Evolutionary conservation across 2,329 filamentous ascomycete genomes (phyloP), one percentile per base, ranked within the genome.

Genomic region (Aaosphaeria arxii): DNA sequence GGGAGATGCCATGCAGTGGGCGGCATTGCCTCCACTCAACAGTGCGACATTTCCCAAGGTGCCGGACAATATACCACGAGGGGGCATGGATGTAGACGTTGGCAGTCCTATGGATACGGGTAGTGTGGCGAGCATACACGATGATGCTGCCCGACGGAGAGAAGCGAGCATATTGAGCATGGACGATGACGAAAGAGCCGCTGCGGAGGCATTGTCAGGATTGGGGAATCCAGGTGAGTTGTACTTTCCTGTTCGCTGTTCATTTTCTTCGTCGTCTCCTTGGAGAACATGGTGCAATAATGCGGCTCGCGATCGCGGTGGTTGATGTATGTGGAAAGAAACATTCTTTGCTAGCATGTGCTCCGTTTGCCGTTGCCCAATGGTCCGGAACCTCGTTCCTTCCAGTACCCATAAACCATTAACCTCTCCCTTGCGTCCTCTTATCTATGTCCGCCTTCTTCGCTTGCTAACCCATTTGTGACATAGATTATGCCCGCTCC

Each of bases 141-240:
- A 75, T 13, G 63, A 67, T 4, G n/a, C 30, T 36, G 53, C 51
- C 24, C 44, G 55, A 5, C 48, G 53, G 39, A 59, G 73, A 42
- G 70, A 73, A 39, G 66, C 67, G 44, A 77, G 74, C 47, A 66
- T 68, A n/a, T 53, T 74, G 33, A 76, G 73, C 38, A 70, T 76
- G 55, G 75, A 77, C 28, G 75, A 78, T 50, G 72, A 78, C 49
- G 75, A 77, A 50, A 67, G 75, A 13, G 62, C 76, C 43, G 77
- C 76, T 5, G 76, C 75, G 17, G 75, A 79, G 61, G 76, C 76
- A 33, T 57, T 79, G 53, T 75, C 73, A 36, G 75, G 74, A 17
- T 61, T 79, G 40, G 73, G 75, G 6, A 77, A 77, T 59, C 71
- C 73, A 62, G 73, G 75, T 77, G 58, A 35, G 70, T 32, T 43